Evolutionary conservation across 257 asterid genomes (phyloP).

Genomic region (Verbascum thapsus): DNA sequence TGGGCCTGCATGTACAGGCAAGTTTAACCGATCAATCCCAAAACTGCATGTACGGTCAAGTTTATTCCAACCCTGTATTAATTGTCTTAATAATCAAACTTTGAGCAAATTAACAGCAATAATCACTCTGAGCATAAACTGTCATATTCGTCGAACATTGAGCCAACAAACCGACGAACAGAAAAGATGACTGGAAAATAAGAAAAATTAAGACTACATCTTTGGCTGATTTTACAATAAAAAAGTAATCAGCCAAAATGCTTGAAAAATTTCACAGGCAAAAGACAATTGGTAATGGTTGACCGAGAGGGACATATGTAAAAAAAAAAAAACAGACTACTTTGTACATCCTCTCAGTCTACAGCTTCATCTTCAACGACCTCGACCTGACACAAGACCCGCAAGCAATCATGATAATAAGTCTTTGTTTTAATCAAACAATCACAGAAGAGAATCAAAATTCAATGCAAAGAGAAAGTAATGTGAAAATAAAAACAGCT

Average conservation of each 20-base stretch:
- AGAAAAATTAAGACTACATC: background rate
- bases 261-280: background rate
- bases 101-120: too few species aligned
- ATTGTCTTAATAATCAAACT: too few species aligned
- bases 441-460: background rate
- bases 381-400: conserved; percentile 39
- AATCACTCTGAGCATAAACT: too few species aligned
- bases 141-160: too few species aligned
- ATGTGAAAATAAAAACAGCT: background rate
- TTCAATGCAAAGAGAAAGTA: background rate
- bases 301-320: conserved; percentile 6
- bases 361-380: conserved; percentile 40
- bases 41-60: too few species aligned
- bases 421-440: background rate
- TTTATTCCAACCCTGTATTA: too few species aligned
- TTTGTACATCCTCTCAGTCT: background rate
- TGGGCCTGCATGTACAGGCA: too few species aligned
- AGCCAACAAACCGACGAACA: background rate
- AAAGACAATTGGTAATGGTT: background rate
- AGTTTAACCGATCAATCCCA: too few species aligned
- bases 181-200: background rate
- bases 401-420: conserved; percentile 8
- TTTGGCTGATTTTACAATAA: background rate
- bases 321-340: conserved; percentile 35
- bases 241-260: background rate